Conservation (phyloP, 1,284 basidiomycete species). For the Apiotrichum laibachii region DNA sequence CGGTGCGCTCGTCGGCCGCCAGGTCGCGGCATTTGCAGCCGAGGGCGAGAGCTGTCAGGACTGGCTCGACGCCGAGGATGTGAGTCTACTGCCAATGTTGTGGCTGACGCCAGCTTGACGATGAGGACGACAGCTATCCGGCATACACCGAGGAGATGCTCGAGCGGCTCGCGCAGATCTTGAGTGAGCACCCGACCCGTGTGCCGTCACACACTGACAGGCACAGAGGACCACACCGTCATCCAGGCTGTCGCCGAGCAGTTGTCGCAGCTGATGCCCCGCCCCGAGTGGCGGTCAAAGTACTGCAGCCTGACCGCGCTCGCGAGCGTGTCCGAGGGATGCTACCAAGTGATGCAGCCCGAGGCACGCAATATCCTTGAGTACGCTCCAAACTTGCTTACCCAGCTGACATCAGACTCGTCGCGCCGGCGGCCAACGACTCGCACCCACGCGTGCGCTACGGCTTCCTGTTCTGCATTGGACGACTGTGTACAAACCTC, state of each 20-base stretch:
- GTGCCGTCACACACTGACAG: slow-evolving; percentile 3
- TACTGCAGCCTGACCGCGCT: slow-evolving; percentile 70
- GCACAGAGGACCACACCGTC: slow-evolving; percentile 59
- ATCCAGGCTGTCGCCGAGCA: slow-evolving; percentile 71
- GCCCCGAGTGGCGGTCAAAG: slow-evolving; percentile 69
- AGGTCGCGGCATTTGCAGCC: slow-evolving; percentile 32
- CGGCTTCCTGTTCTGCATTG: slow-evolving; percentile 81
- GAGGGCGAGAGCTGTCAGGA: slow-evolving; percentile 58
- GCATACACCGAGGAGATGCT: slow-evolving; percentile 73
- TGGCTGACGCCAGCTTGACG: slow-evolving; percentile 54
- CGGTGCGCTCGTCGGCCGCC: slow-evolving; percentile 33
- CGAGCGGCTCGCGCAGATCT: slow-evolving; percentile 68
- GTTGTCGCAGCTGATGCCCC: slow-evolving; percentile 70
- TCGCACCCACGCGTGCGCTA: slow-evolving; percentile 74
- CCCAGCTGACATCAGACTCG: slow-evolving; percentile 49
- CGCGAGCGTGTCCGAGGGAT: slow-evolving; percentile 34
- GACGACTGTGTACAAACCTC: slow-evolving; percentile 73
- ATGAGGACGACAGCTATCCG: slow-evolving; percentile 70
- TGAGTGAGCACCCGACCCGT: too few species aligned
- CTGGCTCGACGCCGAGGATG: slow-evolving; percentile 69
- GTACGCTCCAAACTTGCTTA: background rate
- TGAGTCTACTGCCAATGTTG: slow-evolving; percentile 46
- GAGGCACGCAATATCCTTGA: too few species aligned
- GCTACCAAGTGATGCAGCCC: slow-evolving; percentile 18
- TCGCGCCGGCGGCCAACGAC: slow-evolving; percentile 71